These are phyloP conservation scores for Silene uniflora DNA, from an alignment of 148 eudicot species.

Conservation along the genomic window DNA sequence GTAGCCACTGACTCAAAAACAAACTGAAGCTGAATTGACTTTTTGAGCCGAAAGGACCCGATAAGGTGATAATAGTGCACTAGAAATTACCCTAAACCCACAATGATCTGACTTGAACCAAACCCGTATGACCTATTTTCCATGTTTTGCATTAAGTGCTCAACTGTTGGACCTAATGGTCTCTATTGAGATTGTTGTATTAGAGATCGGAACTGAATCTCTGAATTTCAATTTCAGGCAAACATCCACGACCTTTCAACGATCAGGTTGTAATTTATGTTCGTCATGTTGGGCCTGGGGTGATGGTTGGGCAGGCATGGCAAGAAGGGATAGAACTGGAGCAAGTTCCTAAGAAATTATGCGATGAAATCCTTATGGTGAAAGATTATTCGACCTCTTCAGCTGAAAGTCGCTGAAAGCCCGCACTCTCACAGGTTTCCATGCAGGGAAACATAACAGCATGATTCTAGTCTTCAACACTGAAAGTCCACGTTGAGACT, in stretches of 20 bases:
- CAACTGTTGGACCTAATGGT: background rate
- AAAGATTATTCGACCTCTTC: too few relatives aligned
- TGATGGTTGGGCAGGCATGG: too few relatives aligned
- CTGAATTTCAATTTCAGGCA: constrained; percentile 34
- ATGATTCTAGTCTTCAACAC: background rate
- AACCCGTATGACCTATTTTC: too few relatives aligned
- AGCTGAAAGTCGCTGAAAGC: too few relatives aligned
- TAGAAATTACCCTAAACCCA: too few relatives aligned
- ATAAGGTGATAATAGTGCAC: too few relatives aligned
- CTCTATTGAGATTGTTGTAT: constrained; percentile 1
- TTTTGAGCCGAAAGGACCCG: too few relatives aligned
- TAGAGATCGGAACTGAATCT: background rate
- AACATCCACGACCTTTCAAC: constrained; percentile 73
- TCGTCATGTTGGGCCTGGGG: constrained; percentile 81
- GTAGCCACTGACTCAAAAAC: too few relatives aligned
- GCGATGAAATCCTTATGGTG: too few relatives aligned
- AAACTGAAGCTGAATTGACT: too few relatives aligned
- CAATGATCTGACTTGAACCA: too few relatives aligned
- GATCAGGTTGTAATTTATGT: constrained; percentile 69
- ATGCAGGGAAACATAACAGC: background rate
- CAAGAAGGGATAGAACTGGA: constrained; percentile 69
- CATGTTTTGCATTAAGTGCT: background rate
- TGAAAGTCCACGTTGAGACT: background rate
- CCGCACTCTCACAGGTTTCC: background rate
- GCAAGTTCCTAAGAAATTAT: constrained; percentile 70